Conservation (phyloP, 2,329 filamentous ascomycete species). For the Monosporascus sp. region DNA sequence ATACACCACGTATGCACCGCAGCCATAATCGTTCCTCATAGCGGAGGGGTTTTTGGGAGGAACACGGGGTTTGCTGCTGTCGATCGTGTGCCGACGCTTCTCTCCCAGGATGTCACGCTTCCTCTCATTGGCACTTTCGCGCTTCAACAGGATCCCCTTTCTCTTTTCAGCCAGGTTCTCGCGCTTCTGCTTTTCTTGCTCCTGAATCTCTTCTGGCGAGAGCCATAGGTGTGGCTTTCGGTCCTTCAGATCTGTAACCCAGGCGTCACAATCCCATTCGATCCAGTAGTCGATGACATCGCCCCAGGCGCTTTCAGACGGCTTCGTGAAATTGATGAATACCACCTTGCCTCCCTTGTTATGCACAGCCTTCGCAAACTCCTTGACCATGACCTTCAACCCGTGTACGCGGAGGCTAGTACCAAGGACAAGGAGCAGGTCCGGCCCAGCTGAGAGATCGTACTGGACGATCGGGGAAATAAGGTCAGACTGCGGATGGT, state of each 20-base stretch:
- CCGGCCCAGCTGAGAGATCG: constrained; percentile 59
- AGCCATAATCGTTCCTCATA: constrained; percentile 28
- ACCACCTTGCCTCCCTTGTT: constrained; percentile 63
- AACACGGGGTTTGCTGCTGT: constrained; percentile 13
- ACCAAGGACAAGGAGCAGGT: constrained; percentile 64
- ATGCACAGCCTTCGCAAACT: constrained; percentile 68
- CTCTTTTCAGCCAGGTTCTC: constrained; percentile 26
- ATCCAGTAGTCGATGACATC: constrained; percentile 71
- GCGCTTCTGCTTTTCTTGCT: constrained; percentile 36
- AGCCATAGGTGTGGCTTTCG: constrained; percentile 58
- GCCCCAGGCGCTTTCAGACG: constrained; percentile 66
- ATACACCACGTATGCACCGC: constrained; percentile 26
- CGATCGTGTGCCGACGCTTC: constrained; percentile 15
- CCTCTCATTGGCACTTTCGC: constrained; percentile 17
- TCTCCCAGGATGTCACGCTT: constrained; percentile 16
- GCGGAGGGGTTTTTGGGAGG: constrained; percentile 27
- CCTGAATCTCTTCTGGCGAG: constrained; percentile 36
- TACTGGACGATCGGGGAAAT: constrained; percentile 65
- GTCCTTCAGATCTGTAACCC: constrained; percentile 59
- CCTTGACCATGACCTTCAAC: constrained; percentile 63
- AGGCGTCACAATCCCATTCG: constrained; percentile 69
- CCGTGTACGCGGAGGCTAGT: constrained; percentile 68
- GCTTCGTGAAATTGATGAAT: constrained; percentile 69
- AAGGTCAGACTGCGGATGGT: constrained; percentile 63
- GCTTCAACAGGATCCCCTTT: constrained; percentile 17